Base-by-base conservation (phyloP, 169 alveolate genomes). In the Plasmodium fragile region DNA sequence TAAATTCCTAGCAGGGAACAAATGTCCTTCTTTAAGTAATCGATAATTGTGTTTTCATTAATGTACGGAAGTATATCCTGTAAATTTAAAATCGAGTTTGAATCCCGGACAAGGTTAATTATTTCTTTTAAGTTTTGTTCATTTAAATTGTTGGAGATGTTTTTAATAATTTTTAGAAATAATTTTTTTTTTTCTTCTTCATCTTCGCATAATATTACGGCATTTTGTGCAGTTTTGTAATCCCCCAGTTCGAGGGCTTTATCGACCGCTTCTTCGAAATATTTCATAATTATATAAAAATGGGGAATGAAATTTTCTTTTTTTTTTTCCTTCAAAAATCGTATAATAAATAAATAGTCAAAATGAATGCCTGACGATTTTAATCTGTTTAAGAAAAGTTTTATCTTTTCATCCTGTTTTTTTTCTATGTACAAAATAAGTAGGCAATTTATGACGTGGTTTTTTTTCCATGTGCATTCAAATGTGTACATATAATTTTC, bases 121-220 rank as follows among this genome's bases (percentile, higher is more conserved):
- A 91, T 91, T 91, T 91, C 94, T 81, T 91, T 91, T 39, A 91
- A 59, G 28, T 91, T 91, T 70, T 91, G 18, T 80, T 91, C 83
- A 81, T 91, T 91, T 36, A 91, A 43, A 91, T 91, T 77, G 81
- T 81, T 81, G 41, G 94, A 91, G 25, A 91, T 81, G 73, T 81
- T 89, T 53, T 91, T 91, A 16, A 81, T 77, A 80, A 91, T 91
- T 81, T 91, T 91, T 11, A 91, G 69, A 81, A 91, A 91, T 81
- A 91, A 81, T 91, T 91, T 91, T 91, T 91, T 91, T 81, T 91
- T 91, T 71, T 91, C 94, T 91, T 91, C 94, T 69, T 91, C 94
- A 81, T 91, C 94, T 55, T 91, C 92, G 73, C 89, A 52, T 18
- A 91, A 16, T 25, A 91, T 43, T 3, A 91, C 94, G 39, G 94